Evolutionary conservation across 371 early-diverging fungal genomes (phyloP), one percentile per base, ranked within the genome.

Genomic region (Haplosporangium sp.): DNA sequence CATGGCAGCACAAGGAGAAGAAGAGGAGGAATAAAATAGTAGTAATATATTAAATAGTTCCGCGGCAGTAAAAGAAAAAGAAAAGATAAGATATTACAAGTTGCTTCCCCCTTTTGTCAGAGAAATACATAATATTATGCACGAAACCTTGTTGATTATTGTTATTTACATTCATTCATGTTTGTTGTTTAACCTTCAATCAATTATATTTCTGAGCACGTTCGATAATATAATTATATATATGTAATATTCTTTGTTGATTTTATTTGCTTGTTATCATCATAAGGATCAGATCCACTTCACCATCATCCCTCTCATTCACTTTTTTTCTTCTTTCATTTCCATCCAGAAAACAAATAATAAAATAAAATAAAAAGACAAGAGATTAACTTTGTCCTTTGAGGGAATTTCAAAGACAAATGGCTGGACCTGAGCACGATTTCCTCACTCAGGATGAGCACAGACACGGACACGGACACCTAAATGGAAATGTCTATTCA

Each of bases 1-100:
- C n/a, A 86, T 92, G 86, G 91, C 87, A 13, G 86, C 71, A 1
- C 82, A 75, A 44, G 69, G 52, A 1, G 82, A 71, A 5, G 84
- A 50, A 2, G 76, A 62, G 1, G 69, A 69, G 13, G 65, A 66
- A 34, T 8, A 72, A 20, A 3, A 17, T 3, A 4, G 17, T 1
- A 17, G 13, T 3, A 1, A 48, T 48, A 48, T 11, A 48, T 27
- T 13, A 17, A 17, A 17, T 48, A 13, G 17, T 48, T 48, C 48
- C 17, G 48, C 5, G 48, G 48, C 5, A 17, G 13, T n/a, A 2
- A 48, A 48, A 42, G 44, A 11, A 8, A 42, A 42, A 8, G 11
- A 42, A 42, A 11, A 42, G 44, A 27, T 0, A 27, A 27, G 27
- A 27, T 27, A 27, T 27, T 27, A 27, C 27, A 27, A 27, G 27